Evolutionary conservation across 768 basidiomycete genomes (phyloP), one percentile per base, ranked within the genome.

Genomic region (Russula compacta): DNA sequence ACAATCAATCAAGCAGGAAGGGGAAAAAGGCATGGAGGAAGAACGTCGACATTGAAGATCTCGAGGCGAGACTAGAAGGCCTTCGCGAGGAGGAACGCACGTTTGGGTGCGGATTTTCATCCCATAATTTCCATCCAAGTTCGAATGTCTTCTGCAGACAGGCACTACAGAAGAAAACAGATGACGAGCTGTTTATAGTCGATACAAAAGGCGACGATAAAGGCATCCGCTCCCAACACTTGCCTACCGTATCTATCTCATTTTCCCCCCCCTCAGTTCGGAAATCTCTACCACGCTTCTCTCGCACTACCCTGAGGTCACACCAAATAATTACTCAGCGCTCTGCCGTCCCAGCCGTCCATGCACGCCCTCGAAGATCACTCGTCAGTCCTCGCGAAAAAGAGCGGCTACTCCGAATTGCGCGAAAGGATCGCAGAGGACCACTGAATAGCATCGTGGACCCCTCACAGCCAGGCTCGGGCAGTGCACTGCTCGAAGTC

Each of bases 11-110:
- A 0, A 89, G 86, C 67, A 77, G 93, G 59, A 95, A 92, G 72
- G 91, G 92, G n/a, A 95, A 95, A 72, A 83, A 82, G 58, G 84
- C 93, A 50, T 95, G 94, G 94, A 75, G 94, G 70, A 95, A 97
- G 76, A 91, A 97, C 72, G 85, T 95, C 55, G 85, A 95, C 70
- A 80, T 95, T 53, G 81, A 83, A 29, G 84, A 84, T 53, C 84
- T 94, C 19, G 92, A 95, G 67, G 75, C 78, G 50, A 84, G 83
- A 2, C 69, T 95, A 64, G 93, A 95, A 71, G 81, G 76, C 59
- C 75, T 89, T 62, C 77, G 93, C 56, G 81, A 81, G n/a, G 90
- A 95, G 70, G 92, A 95, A 70, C 77, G 89, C 57, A 79, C 85
- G 5, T 81, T 80, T 63, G 92, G 92, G 91, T 92, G 68, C 63